Evolutionary conservation across 2,329 filamentous ascomycete genomes (phyloP).

Genomic region (Thyridium curvatum): DNA sequence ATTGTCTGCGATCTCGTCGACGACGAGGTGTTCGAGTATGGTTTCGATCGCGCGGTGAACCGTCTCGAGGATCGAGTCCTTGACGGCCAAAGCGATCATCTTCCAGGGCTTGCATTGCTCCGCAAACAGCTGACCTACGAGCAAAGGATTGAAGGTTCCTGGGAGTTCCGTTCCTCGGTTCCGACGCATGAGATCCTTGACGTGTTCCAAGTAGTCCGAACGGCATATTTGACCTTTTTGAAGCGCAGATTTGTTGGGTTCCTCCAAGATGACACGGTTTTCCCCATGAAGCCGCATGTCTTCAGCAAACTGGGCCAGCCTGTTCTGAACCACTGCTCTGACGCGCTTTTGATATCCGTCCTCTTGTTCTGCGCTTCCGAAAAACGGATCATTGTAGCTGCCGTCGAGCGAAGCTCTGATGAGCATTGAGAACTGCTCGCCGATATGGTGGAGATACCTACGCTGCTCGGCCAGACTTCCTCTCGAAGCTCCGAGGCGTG

Average conservation of each 20-base stretch:
- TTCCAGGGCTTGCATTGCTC: slow-evolving; percentile 24
- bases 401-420: slow-evolving; percentile 42
- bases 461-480: slow-evolving; percentile 39
- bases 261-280: slow-evolving; percentile 22
- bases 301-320: slow-evolving; percentile 38
- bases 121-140: slow-evolving; percentile 23
- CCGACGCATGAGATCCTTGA: slow-evolving; percentile 16
- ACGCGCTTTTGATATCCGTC: slow-evolving; percentile 33
- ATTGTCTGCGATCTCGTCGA: slow-evolving; percentile 12
- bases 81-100: slow-evolving; percentile 8
- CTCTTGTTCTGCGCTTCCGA: slow-evolving; percentile 24
- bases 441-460: slow-evolving; percentile 37
- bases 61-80: slow-evolving; percentile 11
- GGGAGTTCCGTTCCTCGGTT: slow-evolving; percentile 26
- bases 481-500: slow-evolving; percentile 35
- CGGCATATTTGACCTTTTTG: slow-evolving; percentile 7
- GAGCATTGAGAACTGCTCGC: slow-evolving; percentile 35
- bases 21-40: slow-evolving; percentile 13
- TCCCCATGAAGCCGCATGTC: slow-evolving; percentile 35
- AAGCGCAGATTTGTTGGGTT: background rate
- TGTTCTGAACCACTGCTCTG: slow-evolving; percentile 46
- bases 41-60: slow-evolving; percentile 8
- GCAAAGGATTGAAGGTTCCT: slow-evolving; percentile 25
- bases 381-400: slow-evolving; percentile 44
- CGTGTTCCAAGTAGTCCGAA: slow-evolving; percentile 11